Evolutionary conservation across 1,139 yeast genomes (phyloP).

Genomic region (Hyphopichia burtonii): DNA sequence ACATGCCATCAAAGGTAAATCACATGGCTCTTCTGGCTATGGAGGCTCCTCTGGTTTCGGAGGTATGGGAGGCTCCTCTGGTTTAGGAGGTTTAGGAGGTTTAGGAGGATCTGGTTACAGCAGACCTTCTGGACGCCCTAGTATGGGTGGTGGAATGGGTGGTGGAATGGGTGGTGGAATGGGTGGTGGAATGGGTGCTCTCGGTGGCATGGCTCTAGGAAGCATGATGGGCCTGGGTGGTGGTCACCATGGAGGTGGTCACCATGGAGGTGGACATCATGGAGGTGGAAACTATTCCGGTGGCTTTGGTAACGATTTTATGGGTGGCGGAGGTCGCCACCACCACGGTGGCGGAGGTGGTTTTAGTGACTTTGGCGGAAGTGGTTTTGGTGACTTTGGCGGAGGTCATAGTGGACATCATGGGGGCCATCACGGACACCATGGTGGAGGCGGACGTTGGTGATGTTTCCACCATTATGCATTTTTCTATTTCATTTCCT

Average conservation of each 20-base stretch:
- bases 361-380: neutral
- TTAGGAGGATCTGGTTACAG: conserved; percentile 20
- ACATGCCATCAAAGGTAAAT: neutral
- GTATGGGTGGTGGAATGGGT: conserved; percentile 24
- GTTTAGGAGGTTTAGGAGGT: conserved; percentile 1
- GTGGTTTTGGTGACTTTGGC: neutral
- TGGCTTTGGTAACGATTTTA: conserved; percentile 1
- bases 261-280: conserved; percentile 1
- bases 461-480: too few species aligned
- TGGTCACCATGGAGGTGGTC: conserved; percentile 1
- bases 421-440: too few species aligned
- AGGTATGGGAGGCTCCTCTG: neutral
- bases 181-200: neutral
- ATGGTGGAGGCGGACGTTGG: too few species aligned
- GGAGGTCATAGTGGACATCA: too few species aligned
- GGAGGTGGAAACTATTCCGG: conserved; percentile 3
- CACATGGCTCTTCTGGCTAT: neutral
- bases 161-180: conserved; percentile 56
- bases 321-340: conserved; percentile 2
- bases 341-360: too few species aligned
- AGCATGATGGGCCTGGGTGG: neutral
- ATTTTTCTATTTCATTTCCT: too few species aligned
- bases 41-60: conserved; percentile 1
- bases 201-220: conserved; percentile 1
- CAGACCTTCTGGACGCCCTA: too few species aligned